Evolutionary conservation across 164 flowering plant genomes (phyloP), one percentile per base, ranked within the genome.

Genomic region (Aristolochia californica): DNA sequence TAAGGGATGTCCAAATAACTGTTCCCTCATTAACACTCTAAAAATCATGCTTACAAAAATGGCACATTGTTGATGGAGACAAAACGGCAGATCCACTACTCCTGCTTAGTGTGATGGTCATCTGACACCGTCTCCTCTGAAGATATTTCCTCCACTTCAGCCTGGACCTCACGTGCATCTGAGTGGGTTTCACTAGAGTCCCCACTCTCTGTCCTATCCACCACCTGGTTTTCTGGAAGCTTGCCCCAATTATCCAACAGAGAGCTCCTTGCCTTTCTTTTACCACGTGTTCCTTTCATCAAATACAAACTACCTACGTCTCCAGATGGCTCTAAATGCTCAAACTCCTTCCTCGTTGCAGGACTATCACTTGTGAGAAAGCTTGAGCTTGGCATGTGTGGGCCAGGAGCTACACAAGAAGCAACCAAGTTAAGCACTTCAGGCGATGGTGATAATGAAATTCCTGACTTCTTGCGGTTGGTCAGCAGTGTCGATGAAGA

Each of bases 81-180:
- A 10, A 40, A 14, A 40, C 18, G 27, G 20, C 51, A 50, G 62
- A 75, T 20, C 63, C 65, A 71, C 49, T 63, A 22, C 66, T 77
- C 76, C 25, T 64, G 57, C 38, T 65, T 72, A 62, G 68, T 65
- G 56, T 28, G 40, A 49, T 66, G 81, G 70, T 75, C 70, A 74
- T 83, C 84, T 8, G 86, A 80, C 22, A 80, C 73, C 10, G 86
- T 83, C 57, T 77, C 87, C 61, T 83, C 85, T 2, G 89, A 83
- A 28, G 84, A 79, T 44, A 72, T 48, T 54, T 71, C 87, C 58
- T 68, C 80, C 10, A 48, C 72, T 63, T 67, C 69, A 2, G 70
- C 69, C 52, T 43, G 61, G 50, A 30, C 22, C 48, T 34, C 66
- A 57, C 68, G 54, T 48, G 80, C 73, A 56, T 74, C 81, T 2